Evolutionary conservation across 768 basidiomycete species (phyloP).

Genomic region (Candolleomyces aberdarensis): DNA sequence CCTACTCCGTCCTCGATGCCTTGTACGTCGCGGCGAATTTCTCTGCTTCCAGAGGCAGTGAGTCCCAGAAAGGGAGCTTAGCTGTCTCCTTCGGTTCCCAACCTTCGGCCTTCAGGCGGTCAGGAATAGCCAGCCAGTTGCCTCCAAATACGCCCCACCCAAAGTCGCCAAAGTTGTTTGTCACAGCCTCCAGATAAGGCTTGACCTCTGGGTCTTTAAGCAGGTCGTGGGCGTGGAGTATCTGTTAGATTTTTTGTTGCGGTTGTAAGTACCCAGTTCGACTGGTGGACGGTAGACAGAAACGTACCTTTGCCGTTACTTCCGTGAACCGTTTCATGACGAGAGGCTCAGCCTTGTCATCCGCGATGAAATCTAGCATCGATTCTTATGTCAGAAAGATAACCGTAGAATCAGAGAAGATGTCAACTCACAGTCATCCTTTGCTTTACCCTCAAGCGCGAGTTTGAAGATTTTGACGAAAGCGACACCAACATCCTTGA

Average conservation of each 20-base stretch:
- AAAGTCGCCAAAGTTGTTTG: background rate
- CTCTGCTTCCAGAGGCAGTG: slow-evolving; percentile 51
- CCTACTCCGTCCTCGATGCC: no score
- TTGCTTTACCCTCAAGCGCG: slow-evolving; percentile 37
- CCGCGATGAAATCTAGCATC: slow-evolving; percentile 31
- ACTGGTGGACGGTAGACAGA: background rate
- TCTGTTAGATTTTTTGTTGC: slow-evolving; percentile 20
- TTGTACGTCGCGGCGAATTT: slow-evolving; percentile 29
- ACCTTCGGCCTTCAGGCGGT: slow-evolving; percentile 20
- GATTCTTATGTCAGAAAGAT: slow-evolving; percentile 3
- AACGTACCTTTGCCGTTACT: background rate
- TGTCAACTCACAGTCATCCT: slow-evolving; percentile 36
- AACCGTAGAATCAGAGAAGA: background rate
- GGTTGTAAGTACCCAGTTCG: slow-evolving; percentile 17
- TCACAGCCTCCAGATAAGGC: background rate
- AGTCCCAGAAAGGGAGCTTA: slow-evolving; percentile 41
- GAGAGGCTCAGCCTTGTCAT: slow-evolving; percentile 19
- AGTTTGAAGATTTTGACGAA: slow-evolving; percentile 35
- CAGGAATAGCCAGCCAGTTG: slow-evolving; percentile 12
- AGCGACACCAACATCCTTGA: slow-evolving; percentile 36
- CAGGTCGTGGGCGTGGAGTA: slow-evolving; percentile 32
- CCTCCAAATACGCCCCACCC: background rate
- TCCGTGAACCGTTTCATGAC: background rate
- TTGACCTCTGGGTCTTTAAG: background rate
- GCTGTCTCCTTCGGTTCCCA: slow-evolving; percentile 50